These are phyloP conservation scores for Penicillium polonicum DNA, from an alignment of 2,329 filamentous ascomycete genomes.

Conservation along the genomic window DNA sequence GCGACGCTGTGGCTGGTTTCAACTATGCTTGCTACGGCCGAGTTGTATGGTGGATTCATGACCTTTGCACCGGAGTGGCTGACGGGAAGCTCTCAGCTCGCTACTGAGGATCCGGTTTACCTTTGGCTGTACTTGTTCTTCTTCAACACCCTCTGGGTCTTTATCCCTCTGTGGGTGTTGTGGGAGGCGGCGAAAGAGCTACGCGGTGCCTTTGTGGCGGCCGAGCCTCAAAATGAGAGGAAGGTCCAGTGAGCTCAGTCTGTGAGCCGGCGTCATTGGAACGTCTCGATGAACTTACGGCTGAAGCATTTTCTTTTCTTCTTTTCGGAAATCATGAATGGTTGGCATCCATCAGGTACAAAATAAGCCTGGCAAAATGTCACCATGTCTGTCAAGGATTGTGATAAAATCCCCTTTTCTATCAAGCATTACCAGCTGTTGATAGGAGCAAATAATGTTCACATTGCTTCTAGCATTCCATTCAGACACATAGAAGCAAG, in stretches of 20 bases:
- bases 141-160: conserved; percentile 65
- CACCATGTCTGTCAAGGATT: not conserved
- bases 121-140: conserved; percentile 63
- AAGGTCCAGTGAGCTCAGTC: conserved; percentile 23
- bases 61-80: conserved; percentile 67
- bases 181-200: conserved; percentile 52
- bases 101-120: conserved; percentile 61
- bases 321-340: not conserved
- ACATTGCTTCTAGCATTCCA: not conserved
- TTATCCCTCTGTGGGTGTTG: conserved; percentile 58
- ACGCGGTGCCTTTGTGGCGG: conserved; percentile 35
- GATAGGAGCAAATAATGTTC: not conserved
- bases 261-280: not conserved
- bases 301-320: not conserved
- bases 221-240: conserved; percentile 21
- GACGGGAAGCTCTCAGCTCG: conserved; percentile 56
- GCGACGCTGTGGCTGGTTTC: conserved; percentile 56
- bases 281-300: not conserved
- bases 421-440: not conserved
- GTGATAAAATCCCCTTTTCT: not conserved
- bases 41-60: conserved; percentile 65
- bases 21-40: conserved; percentile 59
- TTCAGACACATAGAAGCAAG: not conserved
- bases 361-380: not conserved
- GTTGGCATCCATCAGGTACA: not conserved